Percentiles rank a stretch among this genome's conserved stretches.
phyloP scores from a whole-genome alignment of 345 rosid genomes.

The Syzygium oleosum region DNA sequence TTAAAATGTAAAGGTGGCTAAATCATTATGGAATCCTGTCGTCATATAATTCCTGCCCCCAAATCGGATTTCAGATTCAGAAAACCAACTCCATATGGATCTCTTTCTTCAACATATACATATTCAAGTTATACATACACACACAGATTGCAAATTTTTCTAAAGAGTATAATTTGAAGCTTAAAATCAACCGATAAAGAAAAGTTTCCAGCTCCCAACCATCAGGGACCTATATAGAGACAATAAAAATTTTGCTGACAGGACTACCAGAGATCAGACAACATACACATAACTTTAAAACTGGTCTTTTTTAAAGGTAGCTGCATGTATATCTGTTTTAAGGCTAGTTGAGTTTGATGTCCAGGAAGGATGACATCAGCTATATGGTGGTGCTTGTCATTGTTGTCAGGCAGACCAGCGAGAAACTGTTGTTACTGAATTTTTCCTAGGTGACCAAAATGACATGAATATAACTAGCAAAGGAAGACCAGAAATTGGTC shows the following conservation, averaged over 20 bases:
- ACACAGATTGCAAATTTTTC: neutral
- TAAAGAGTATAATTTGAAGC: neutral
- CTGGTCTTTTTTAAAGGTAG: neutral
- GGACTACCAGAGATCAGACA: neutral
- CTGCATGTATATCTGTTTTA: neutral
- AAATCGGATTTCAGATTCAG: neutral
- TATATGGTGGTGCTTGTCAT: neutral
- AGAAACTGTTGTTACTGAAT: neutral
- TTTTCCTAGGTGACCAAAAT: neutral
- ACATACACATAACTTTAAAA: neutral
- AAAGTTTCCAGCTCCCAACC: neutral
- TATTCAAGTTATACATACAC: neutral
- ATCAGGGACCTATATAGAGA: neutral
- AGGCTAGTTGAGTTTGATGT: neutral
- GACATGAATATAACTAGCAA: neutral
- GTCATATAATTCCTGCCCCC: neutral
- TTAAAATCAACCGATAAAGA: neutral
- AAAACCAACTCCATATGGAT: neutral
- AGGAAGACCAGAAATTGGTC: neutral
- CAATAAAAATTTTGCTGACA: neutral
- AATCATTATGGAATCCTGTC: neutral
- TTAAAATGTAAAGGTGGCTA: neutral
- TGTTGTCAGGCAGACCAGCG: neutral
- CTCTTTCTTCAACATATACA: neutral
- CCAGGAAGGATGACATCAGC: neutral